Evolutionary conservation across 805 yeast genomes (phyloP).

Genomic region (Kazachstania martiniae): DNA sequence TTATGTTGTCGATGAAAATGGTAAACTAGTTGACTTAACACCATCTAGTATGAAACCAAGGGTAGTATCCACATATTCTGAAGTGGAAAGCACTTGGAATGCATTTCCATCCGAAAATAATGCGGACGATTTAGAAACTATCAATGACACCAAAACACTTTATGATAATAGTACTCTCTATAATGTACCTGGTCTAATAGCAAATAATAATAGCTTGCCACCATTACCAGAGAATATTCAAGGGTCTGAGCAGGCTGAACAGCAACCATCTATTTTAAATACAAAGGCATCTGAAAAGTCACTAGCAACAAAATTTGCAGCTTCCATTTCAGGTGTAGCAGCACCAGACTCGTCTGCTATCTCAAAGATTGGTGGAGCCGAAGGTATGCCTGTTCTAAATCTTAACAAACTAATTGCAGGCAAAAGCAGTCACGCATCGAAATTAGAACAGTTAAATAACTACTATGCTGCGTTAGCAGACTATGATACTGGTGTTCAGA

Average conservation of each 20-base stretch:
- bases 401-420: conserved; percentile 30
- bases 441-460: conserved; percentile 16
- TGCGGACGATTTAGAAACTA: conserved; percentile 22
- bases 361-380: conserved; percentile 29
- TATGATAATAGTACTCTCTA: conserved; percentile 28
- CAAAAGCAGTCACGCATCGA: conserved; percentile 13
- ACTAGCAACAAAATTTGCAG: background rate
- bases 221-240: conserved; percentile 21
- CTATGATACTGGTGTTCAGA: conserved; percentile 46
- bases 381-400: conserved; percentile 31
- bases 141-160: conserved; percentile 26
- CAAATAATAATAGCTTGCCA: conserved; percentile 21
- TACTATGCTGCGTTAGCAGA: conserved; percentile 31
- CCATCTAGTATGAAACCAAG: conserved; percentile 24
- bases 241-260: background rate
- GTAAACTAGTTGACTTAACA: conserved; percentile 22
- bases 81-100: conserved; percentile 27
- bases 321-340: conserved; percentile 5
- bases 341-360: conserved; percentile 12
- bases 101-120: conserved; percentile 25
- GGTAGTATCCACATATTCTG: conserved; percentile 24
- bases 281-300: conserved; percentile 1
- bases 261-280: background rate
- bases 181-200: conserved; percentile 27
- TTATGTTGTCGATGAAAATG: conserved; percentile 25